Base-by-base conservation (phyloP, 1,284 basidiomycete species). In the Fomitopsis schrenkii region DNA sequence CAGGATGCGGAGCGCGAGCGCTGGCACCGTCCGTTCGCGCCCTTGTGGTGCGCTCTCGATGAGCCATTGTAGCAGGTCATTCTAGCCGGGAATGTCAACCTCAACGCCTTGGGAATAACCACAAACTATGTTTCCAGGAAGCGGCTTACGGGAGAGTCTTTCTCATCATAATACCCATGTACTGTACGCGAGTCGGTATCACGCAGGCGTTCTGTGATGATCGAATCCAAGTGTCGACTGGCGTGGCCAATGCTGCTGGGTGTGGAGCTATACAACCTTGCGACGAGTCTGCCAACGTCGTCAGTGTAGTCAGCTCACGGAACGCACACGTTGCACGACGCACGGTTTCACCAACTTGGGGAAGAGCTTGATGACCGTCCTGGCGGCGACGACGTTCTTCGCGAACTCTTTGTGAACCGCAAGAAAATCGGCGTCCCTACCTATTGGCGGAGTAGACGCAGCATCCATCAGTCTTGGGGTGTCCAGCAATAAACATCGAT, bases 21-120 rank as follows among this genome's bases (percentile, higher is more conserved):
- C 72, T 30, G 63, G 72, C 55, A 73, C 67, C 54, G 68, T 76
- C 62, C 66, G 70, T 30, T 73, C 72, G 48, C 69, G 70, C 36
- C 66, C 73, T 56, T 63, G 65, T 5, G 75, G 65, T 5, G 75
- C 74, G n/a, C 71, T 72, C 17, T 77, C 76, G 66, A 81, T 72
- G n/a, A 82, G 67, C 80, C 80, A 81, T 22, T 73, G 72, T 10
- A 83, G 68, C 71, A 80, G 66, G 66, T 82, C 79, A 54, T 75
- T 75, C 78, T 80, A 56, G 22, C 22, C 22, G 22, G 22, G 22
- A 22, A 22, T 22, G 22, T 22, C 22, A 22, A 22, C 22, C 22
- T 22, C 14, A 7, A 22, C 6, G 22, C 7, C 42, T 22, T 22
- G 22, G 22, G 22, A 22, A 22, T 22, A 1, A 22, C 22, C 22